Evolutionary conservation across 2,329 filamentous ascomycete genomes (phyloP), one percentile per base, ranked within the genome.

Genomic region (Lizonia empirigonia): DNA sequence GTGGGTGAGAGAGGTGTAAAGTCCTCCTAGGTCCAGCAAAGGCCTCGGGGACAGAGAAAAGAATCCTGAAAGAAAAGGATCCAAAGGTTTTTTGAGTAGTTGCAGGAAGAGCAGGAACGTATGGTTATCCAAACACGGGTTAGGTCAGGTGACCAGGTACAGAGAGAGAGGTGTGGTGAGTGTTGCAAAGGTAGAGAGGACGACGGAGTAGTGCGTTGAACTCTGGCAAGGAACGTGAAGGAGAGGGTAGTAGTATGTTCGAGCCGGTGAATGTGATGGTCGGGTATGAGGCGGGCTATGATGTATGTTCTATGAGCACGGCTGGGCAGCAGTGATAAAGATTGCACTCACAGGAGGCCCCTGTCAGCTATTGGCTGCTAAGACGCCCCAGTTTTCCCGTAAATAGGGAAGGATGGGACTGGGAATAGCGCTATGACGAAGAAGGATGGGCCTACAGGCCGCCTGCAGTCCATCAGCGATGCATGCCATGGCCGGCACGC

Each of bases 11-110:
- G 40, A 39, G 40, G 16, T 48, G 41, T 50, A 36, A 56, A 56
- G 69, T 74, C 71, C 72, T 73, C 62, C 67, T 59, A 64, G 69
- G 68, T 74, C 71, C 70, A 74, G 53, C 68, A 45, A 74, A 74
- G 72, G 71, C 66, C 70, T 73, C 71, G 69, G 69, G 70, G 68
- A 71, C 64, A 27, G 42, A 44, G 23, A 56, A 55, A 53, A 64
- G 50, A 62, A 52, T 67, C 60, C 64, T 55, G 57, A 50, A 39
- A 50, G 35, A 32, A 40, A 47, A 55, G 48, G 41, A 53, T 55
- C 29, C 48, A 41, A 39, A 29, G 27, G 41, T 9, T 26, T 9
- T 26, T 35, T 35, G 50, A 56, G 53, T 51, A 48, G 39, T 50
- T 30, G 41, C 36, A 46, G 37, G 20, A 52, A 24, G 22, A 40